These are phyloP conservation scores for Penicillium sp. DNA, from an alignment of 2,329 filamentous ascomycete species.

Conservation along the genomic window DNA sequence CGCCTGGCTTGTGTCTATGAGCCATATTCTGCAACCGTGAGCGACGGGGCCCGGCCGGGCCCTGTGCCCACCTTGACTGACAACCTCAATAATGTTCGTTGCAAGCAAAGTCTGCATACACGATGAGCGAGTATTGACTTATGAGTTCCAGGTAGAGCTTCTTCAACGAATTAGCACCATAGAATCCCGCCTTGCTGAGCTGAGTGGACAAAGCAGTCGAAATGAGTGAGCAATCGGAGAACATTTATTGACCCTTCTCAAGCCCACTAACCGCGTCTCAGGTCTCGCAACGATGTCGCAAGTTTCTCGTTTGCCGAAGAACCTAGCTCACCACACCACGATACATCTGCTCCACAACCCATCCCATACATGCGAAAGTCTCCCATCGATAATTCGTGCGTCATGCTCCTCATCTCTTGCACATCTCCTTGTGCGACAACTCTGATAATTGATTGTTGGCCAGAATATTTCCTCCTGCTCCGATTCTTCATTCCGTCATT, in stretches of 20 bases:
- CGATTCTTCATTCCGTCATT: constrained; percentile 26
- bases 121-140: background rate
- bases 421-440: background rate
- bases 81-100: constrained; percentile 12
- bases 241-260: background rate
- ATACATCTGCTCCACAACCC: background rate
- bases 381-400: constrained; percentile 9
- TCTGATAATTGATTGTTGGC: background rate
- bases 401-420: background rate
- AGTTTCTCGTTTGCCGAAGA: background rate
- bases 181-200: constrained; percentile 30
- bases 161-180: constrained; percentile 28
- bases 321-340: background rate
- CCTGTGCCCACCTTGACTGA: background rate
- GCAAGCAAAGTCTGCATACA: background rate
- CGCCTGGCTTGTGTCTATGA: constrained; percentile 32
- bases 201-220: constrained; percentile 15
- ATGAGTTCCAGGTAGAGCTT: constrained; percentile 16
- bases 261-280: background rate
- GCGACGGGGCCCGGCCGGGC: constrained; percentile 2
- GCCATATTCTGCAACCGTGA: constrained; percentile 27
- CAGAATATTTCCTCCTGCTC: constrained; percentile 17
- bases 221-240: background rate
- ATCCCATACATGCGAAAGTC: background rate
- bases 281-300: background rate